These are phyloP conservation scores for Melastoma malabathricum DNA, from an alignment of 345 rosid genomes.

Conservation along the genomic window DNA sequence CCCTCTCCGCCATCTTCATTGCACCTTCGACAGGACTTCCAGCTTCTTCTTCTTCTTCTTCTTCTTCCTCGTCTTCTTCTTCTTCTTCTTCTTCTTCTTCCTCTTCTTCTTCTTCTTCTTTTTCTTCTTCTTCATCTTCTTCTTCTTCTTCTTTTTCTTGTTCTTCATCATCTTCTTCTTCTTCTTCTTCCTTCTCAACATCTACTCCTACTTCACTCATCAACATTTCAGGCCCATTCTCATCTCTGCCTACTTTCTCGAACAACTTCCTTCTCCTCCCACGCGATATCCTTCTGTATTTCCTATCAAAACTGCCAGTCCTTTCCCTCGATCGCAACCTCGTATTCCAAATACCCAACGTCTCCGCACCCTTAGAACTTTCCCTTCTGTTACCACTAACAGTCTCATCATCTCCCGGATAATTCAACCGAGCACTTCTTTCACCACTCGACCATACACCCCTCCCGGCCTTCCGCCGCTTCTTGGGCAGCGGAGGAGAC, in stretches of 20 bases:
- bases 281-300: slow-evolving; percentile 7
- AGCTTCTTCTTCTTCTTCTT: slow-evolving; percentile 9
- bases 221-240: slow-evolving; percentile 8
- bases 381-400: slow-evolving; percentile 11
- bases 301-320: slow-evolving; percentile 11
- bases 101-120: slow-evolving; percentile 9
- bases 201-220: slow-evolving; percentile 1
- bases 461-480: slow-evolving; percentile 26
- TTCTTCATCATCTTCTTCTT: too few species aligned
- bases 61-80: too few species aligned
- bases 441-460: slow-evolving; percentile 11
- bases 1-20: too few species aligned
- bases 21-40: slow-evolving; percentile 3
- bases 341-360: slow-evolving; percentile 43
- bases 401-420: slow-evolving; percentile 14
- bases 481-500: slow-evolving; percentile 65
- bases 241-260: slow-evolving; percentile 13
- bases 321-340: slow-evolving; percentile 48
- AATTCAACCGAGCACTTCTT: slow-evolving; percentile 7
- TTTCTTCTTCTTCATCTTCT: slow-evolving; percentile 7
- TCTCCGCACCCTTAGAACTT: slow-evolving; percentile 16
- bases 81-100: too few species aligned
- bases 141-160: too few species aligned
- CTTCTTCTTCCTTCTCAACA: slow-evolving; percentile 1
- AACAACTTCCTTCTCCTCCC: slow-evolving; percentile 50